These are phyloP conservation scores for Aspergillus hancockii DNA, from an alignment of 495 filamentous ascomycete genomes.

Conservation along the genomic window DNA sequence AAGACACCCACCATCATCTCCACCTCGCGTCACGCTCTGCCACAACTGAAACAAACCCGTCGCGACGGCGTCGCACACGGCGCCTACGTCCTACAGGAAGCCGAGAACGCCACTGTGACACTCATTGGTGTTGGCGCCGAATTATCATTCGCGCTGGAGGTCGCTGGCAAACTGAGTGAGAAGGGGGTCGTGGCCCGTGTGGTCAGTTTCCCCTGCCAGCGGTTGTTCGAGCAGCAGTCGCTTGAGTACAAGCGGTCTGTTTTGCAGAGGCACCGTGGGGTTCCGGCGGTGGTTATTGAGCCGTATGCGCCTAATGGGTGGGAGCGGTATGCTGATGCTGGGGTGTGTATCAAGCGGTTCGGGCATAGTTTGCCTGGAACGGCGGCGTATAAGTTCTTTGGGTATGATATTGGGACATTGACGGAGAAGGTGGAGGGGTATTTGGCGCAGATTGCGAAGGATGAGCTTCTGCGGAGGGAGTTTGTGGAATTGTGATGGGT, in stretches of 20 bases:
- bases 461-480: slow-evolving; percentile 34
- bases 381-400: slow-evolving; percentile 55
- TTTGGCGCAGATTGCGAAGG: slow-evolving; percentile 36
- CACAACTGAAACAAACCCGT: slow-evolving; percentile 41
- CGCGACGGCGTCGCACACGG: slow-evolving; percentile 43
- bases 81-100: slow-evolving; percentile 51
- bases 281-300: slow-evolving; percentile 54
- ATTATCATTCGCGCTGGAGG: slow-evolving; percentile 45
- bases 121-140: slow-evolving; percentile 53
- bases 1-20: slow-evolving; percentile 50
- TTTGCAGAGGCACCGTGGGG: slow-evolving; percentile 35
- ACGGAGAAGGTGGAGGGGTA: slow-evolving; percentile 46
- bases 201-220: slow-evolving; percentile 56
- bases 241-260: slow-evolving; percentile 47
- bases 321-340: slow-evolving; percentile 61
- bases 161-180: slow-evolving; percentile 32
- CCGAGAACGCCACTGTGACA: slow-evolving; percentile 43
- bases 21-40: slow-evolving; percentile 46
- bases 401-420: slow-evolving; percentile 47
- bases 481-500: slow-evolving; percentile 40
- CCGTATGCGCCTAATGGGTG: slow-evolving; percentile 57
- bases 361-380: slow-evolving; percentile 52
- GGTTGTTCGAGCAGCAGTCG: slow-evolving; percentile 53
- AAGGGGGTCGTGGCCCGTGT: slow-evolving; percentile 46
- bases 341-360: slow-evolving; percentile 48